Percentiles rank a stretch among this genome's conserved stretches.
These are phyloP conservation scores for Tephrocybe rancida DNA, from an alignment of 768 basidiomycete species.

Conservation along the genomic window DNA sequence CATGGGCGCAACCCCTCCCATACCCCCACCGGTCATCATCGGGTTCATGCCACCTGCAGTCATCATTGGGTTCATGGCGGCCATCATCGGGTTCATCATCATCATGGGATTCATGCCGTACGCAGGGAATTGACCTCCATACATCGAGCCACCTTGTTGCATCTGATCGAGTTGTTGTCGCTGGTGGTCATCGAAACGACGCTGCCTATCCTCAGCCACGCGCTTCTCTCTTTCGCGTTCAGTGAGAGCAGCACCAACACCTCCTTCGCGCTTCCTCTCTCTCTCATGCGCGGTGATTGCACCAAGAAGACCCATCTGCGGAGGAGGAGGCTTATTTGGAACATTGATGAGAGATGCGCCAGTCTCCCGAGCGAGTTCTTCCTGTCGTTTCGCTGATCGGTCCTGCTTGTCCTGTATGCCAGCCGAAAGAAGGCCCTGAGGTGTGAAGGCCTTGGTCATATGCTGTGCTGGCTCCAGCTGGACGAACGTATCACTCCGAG, in stretches of 20 bases:
- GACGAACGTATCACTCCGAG: conserved; percentile 63
- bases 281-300: conserved; percentile 95
- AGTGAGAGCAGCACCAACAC: conserved; percentile 91
- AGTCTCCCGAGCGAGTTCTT: conserved; percentile 89
- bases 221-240: conserved; percentile 95
- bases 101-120: conserved; percentile 81
- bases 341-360: conserved; percentile 95
- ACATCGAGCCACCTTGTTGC: conserved; percentile 77
- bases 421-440: conserved; percentile 92
- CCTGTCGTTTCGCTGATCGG: conserved; percentile 92
- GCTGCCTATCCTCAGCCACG: conserved; percentile 88
- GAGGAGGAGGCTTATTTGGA: conserved; percentile 92
- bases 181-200: conserved; percentile 90
- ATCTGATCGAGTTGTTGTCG: conserved; percentile 89
- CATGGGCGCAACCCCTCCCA: conserved; percentile 38
- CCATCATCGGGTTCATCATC: conserved; percentile 58
- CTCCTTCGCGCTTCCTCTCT: conserved; percentile 92
- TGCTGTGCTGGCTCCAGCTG: conserved; percentile 74
- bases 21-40: conserved; percentile 54
- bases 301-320: conserved; percentile 93
- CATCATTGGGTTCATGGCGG: conserved; percentile 57
- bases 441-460: conserved; percentile 93
- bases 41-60: conserved; percentile 45
- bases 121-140: conserved; percentile 50
- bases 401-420: conserved; percentile 96